A percentile compares a stretch with the other conserved stretches of the same genome.
Evolutionary conservation across 2,329 filamentous ascomycete genomes (phyloP).

Genomic region (Triangularia setosa): DNA sequence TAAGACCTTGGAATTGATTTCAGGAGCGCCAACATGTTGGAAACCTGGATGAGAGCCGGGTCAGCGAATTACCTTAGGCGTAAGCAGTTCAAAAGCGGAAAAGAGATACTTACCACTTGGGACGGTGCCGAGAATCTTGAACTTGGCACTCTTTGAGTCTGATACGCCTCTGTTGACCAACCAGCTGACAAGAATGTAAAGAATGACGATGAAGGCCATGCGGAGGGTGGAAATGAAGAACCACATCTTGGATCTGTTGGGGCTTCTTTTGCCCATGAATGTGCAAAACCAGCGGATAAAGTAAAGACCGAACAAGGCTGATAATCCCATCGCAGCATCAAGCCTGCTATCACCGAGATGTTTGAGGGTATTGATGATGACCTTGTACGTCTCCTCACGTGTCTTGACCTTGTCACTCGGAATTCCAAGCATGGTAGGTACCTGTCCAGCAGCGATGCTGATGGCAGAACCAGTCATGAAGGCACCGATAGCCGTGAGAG

Average conservation of each 20-base stretch:
- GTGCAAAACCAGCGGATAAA: slow-evolving; percentile 58
- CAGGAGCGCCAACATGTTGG: slow-evolving; percentile 71
- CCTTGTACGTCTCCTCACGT: slow-evolving; percentile 41
- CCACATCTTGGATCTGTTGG: slow-evolving; percentile 59
- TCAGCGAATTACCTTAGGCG: slow-evolving; percentile 1
- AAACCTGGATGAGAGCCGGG: slow-evolving; percentile 54
- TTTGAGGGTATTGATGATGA: slow-evolving; percentile 42
- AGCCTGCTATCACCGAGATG: slow-evolving; percentile 44
- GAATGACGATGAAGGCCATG: slow-evolving; percentile 67
- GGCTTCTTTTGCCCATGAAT: slow-evolving; percentile 56
- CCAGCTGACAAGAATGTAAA: slow-evolving; percentile 86
- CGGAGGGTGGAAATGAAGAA: slow-evolving; percentile 72
- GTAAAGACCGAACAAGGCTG: slow-evolving; percentile 63
- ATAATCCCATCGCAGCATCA: slow-evolving; percentile 70
- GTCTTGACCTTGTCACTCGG: slow-evolving; percentile 44
- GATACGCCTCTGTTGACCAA: slow-evolving; percentile 65
- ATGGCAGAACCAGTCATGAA: slow-evolving; percentile 51
- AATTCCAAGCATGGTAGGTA: slow-evolving; percentile 40
- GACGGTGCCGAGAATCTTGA: slow-evolving; percentile 69
- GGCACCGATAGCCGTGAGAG: slow-evolving; percentile 46
- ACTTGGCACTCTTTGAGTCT: slow-evolving; percentile 52
- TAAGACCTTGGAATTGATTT: slow-evolving; percentile 63
- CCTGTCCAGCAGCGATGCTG: slow-evolving; percentile 47
- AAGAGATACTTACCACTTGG: slow-evolving; percentile 59
- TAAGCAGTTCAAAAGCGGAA: neutral